Evolutionary conservation across 2,329 filamentous ascomycete species (phyloP).

Genomic region (Penicillium sp.): DNA sequence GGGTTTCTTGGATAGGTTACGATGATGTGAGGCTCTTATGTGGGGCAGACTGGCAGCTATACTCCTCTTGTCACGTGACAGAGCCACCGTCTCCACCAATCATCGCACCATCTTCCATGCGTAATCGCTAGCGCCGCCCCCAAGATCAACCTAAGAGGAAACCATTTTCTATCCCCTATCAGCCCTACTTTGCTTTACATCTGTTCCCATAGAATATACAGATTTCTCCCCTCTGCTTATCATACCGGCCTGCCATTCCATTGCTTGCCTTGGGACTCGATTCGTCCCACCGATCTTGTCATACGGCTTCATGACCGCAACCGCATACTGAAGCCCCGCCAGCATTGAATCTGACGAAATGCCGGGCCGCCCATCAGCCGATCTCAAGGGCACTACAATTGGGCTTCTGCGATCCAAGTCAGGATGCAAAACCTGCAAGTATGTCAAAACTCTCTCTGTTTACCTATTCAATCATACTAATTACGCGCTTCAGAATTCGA

Average conservation of each 20-base stretch:
- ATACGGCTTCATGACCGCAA: constrained; percentile 2
- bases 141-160: neutral
- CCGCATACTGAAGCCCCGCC: neutral
- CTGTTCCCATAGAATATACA: neutral
- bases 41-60: neutral
- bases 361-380: neutral
- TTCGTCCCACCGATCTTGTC: neutral
- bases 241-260: neutral
- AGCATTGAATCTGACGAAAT: neutral
- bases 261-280: neutral
- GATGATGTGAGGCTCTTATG: no score
- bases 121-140: constrained; percentile 5
- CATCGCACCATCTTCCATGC: neutral
- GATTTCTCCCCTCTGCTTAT: no score
- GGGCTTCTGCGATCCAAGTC: constrained; percentile 30
- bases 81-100: constrained; percentile 1
- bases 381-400: constrained; percentile 6
- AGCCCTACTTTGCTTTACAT: neutral
- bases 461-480: constrained; percentile 14
- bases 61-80: neutral
- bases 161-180: neutral
- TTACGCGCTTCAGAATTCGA: constrained; percentile 31
- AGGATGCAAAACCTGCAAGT: constrained; percentile 46
- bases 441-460: constrained; percentile 5
- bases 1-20: no score